Conservation (phyloP, 2,329 filamentous ascomycete species). For the Cladosporium sp. region DNA sequence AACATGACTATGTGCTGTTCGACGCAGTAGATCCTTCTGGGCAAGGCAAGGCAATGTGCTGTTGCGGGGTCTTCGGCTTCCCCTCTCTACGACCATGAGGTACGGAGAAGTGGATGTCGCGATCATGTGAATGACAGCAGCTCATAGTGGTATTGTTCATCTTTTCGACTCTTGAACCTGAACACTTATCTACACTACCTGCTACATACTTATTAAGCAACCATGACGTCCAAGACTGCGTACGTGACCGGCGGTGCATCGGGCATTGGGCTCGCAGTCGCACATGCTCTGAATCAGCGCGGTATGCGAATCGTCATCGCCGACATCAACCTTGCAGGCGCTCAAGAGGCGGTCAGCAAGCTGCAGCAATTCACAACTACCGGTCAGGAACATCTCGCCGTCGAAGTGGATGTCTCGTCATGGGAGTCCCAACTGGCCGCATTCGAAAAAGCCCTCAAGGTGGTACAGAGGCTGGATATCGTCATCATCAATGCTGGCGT, state of each 20-base stretch:
- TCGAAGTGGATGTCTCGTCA: constrained; percentile 36
- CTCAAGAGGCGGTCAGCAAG: constrained; percentile 29
- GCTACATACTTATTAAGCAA: not conserved
- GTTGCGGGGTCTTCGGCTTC: constrained; percentile 14
- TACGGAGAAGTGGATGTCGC: constrained; percentile 1
- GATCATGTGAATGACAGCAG: not conserved
- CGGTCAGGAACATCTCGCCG: constrained; percentile 27
- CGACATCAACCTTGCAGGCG: constrained; percentile 36
- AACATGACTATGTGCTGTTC: not conserved
- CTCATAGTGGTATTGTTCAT: not conserved
- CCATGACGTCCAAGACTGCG: constrained; percentile 20
- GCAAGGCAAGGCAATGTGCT: not conserved
- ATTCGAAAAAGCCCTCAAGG: constrained; percentile 39
- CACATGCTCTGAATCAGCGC: constrained; percentile 19
- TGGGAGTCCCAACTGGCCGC: constrained; percentile 41
- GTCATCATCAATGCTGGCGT: constrained; percentile 46
- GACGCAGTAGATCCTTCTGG: not conserved
- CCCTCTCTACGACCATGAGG: not conserved
- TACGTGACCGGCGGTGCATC: constrained; percentile 32
- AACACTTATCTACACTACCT: not conserved
- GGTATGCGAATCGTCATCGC: constrained; percentile 55
- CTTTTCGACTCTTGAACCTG: not conserved
- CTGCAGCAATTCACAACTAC: constrained; percentile 19
- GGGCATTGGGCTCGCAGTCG: constrained; percentile 39
- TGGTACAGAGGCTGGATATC: constrained; percentile 39